Conservation (phyloP, 768 basidiomycete genomes). For the Pleurotus sapidus region DNA sequence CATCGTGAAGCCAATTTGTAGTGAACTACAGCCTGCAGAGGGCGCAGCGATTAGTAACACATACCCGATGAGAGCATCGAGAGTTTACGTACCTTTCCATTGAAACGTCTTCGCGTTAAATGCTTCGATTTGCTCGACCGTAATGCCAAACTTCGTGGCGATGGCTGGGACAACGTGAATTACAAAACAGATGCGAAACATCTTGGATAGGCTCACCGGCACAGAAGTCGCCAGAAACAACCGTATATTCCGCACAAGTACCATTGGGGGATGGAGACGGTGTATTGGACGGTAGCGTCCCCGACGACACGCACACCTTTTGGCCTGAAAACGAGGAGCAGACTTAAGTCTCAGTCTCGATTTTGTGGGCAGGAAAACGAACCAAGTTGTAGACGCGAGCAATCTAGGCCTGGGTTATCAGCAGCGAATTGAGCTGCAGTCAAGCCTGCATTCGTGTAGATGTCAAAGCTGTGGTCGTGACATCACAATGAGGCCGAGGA, state of each 20-base stretch:
- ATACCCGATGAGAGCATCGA: too few relatives aligned
- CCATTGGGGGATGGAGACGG: conserved; percentile 12
- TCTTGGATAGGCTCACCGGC: conserved; percentile 2
- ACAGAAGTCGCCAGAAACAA: conserved; percentile 11
- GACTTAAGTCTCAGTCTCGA: too few relatives aligned
- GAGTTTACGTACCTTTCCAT: conserved; percentile 14
- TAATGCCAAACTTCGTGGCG: conserved; percentile 15
- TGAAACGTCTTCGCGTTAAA: conserved; percentile 17
- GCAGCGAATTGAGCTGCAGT: conserved; percentile 10
- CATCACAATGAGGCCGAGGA: neutral
- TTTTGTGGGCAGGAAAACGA: neutral
- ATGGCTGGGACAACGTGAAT: conserved; percentile 10
- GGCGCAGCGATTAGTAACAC: too few relatives aligned
- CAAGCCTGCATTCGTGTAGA: conserved; percentile 12
- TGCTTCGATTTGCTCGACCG: conserved; percentile 15
- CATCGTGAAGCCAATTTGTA: conserved; percentile 15
- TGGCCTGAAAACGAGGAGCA: conserved; percentile 6
- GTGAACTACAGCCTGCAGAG: conserved; percentile 13
- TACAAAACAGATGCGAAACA: neutral
- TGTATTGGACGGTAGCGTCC: conserved; percentile 11
- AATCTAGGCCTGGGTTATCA: conserved; percentile 16
- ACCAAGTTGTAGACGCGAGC: conserved; percentile 10
- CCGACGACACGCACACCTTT: conserved; percentile 14
- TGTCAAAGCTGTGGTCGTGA: conserved; percentile 8
- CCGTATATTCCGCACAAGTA: conserved; percentile 15